Percentiles rank a stretch among this genome's conserved stretches.
phyloP scores from a whole-genome alignment of 805 yeast species.

The Metschnikowia anglica region DNA sequence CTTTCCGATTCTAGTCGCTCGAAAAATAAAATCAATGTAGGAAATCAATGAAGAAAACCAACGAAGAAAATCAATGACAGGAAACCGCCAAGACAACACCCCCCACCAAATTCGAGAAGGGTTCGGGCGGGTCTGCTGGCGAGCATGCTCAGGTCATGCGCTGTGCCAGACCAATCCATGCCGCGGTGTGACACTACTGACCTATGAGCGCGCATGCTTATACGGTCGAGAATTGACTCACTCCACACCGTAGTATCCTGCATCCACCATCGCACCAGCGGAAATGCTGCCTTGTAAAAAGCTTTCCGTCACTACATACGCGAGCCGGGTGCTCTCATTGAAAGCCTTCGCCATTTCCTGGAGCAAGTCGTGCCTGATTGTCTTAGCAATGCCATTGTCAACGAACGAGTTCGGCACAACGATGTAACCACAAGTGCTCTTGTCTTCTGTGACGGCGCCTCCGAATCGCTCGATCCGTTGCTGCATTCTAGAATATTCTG shows the following conservation, averaged over 20 bases:
- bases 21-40: too few relatives aligned
- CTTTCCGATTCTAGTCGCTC: too few relatives aligned
- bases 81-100: too few relatives aligned
- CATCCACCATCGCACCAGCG: slow-evolving; percentile 11
- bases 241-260: slow-evolving; percentile 1
- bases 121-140: too few relatives aligned
- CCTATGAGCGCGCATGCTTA: not conserved
- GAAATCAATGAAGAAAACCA: too few relatives aligned
- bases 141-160: not conserved
- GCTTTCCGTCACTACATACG: slow-evolving; percentile 34
- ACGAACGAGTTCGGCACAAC: slow-evolving; percentile 28
- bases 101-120: too few relatives aligned
- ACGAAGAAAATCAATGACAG: too few relatives aligned
- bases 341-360: slow-evolving; percentile 16
- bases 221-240: not conserved
- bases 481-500: slow-evolving; percentile 7
- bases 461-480: slow-evolving; percentile 49
- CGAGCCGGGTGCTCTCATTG: slow-evolving; percentile 24
- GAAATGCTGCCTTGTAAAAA: slow-evolving; percentile 29
- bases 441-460: slow-evolving; percentile 16
- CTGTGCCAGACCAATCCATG: not conserved
- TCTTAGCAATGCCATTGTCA: slow-evolving; percentile 10
- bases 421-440: slow-evolving; percentile 34
- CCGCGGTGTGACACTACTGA: too few relatives aligned
- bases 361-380: slow-evolving; percentile 14